These are phyloP conservation scores for Isabelozyma pseudorhagii DNA, from an alignment of 805 yeast species.

Conservation along the genomic window DNA sequence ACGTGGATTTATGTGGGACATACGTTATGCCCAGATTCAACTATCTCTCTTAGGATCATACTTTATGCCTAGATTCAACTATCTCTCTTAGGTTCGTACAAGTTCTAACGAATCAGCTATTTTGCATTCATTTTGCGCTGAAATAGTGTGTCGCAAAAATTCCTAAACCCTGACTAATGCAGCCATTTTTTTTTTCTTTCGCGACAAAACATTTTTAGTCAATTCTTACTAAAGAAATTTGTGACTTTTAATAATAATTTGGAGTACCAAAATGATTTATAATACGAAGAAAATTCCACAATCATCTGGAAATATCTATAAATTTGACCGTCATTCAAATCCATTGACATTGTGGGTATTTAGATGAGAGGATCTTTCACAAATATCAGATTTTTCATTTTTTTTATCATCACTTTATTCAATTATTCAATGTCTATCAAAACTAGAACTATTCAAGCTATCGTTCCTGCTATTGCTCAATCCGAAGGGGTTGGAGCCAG, in stretches of 20 bases:
- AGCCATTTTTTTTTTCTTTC: not conserved
- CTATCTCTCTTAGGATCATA: too few relatives aligned
- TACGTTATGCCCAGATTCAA: too few relatives aligned
- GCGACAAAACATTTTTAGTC: not conserved
- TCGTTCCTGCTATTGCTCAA: constrained; percentile 57
- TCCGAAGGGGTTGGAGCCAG: constrained; percentile 87
- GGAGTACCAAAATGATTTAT: not conserved
- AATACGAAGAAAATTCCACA: not conserved
- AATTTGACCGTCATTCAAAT: not conserved
- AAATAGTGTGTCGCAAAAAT: too few relatives aligned
- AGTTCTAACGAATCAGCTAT: too few relatives aligned
- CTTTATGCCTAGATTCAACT: too few relatives aligned
- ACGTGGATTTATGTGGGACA: too few relatives aligned
- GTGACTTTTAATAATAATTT: not conserved
- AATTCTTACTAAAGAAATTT: not conserved
- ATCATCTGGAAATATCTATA: not conserved
- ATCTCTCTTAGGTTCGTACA: too few relatives aligned
- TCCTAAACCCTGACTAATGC: too few relatives aligned
- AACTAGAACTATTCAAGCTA: constrained; percentile 27
- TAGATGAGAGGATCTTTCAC: not conserved
- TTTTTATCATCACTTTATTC: not conserved
- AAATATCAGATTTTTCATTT: too few relatives aligned
- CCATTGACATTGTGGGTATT: not conserved
- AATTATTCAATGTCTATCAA: not conserved
- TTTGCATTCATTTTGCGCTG: too few relatives aligned